A percentile compares a stretch with the other conserved stretches of the same genome.
phyloP scores from a whole-genome alignment of 2,329 filamentous ascomycete species.

The Fusarium heterosporum region DNA sequence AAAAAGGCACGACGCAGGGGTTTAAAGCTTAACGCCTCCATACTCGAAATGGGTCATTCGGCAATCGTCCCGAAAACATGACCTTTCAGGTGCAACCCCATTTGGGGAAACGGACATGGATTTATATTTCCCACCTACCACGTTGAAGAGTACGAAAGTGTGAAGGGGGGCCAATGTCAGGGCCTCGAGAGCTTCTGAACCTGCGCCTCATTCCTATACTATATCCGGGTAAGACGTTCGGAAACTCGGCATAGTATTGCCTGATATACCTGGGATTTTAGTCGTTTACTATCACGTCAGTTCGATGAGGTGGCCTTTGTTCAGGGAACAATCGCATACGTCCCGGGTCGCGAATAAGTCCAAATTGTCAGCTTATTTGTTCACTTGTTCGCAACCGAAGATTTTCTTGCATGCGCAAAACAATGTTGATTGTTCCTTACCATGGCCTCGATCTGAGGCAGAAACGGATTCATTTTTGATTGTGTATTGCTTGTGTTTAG shows the following conservation, averaged over 20 bases:
- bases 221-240: background rate
- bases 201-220: background rate
- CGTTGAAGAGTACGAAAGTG: background rate
- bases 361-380: too few species aligned
- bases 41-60: background rate
- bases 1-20: background rate
- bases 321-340: too few species aligned
- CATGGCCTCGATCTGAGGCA: too few species aligned
- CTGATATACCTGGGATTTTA: background rate
- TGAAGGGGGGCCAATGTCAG: background rate
- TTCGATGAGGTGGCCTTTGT: too few species aligned
- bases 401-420: too few species aligned
- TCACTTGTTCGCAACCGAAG: too few species aligned
- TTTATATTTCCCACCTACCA: background rate
- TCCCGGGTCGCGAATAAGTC: too few species aligned
- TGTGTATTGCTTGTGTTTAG: too few species aligned
- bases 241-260: background rate
- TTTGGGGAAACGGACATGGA: background rate
- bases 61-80: background rate
- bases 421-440: too few species aligned
- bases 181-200: background rate
- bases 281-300: background rate
- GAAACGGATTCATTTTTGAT: too few species aligned
- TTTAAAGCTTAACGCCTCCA: background rate
- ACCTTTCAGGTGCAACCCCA: background rate